Evolutionary conservation across 306 rosid species (phyloP).

Genomic region (Hippophae gyantsensis): DNA sequence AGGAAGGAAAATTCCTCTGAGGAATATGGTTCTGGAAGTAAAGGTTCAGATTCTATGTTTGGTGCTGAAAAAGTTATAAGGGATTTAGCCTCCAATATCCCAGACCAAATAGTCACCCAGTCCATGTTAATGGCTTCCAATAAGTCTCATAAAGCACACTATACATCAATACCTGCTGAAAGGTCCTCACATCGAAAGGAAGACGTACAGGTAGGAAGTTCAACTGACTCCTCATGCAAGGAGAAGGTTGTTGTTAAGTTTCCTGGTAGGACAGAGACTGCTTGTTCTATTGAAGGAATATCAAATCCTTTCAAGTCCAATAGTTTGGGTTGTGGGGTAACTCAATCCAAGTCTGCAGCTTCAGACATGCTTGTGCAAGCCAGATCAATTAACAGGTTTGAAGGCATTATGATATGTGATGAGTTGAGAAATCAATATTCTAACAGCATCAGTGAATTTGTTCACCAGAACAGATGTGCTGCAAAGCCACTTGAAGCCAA

Average conservation of each 20-base stretch:
- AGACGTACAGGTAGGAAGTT: constrained; percentile 19
- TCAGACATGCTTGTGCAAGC: constrained; percentile 14
- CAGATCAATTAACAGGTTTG: constrained; percentile 16
- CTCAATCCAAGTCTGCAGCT: constrained; percentile 8
- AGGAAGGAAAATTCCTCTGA: constrained; percentile 18
- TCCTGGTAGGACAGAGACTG: constrained; percentile 26
- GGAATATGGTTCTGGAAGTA: constrained; percentile 13
- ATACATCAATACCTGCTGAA: constrained; percentile 18
- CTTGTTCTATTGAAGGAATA: constrained; percentile 17
- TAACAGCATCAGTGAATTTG: constrained; percentile 15
- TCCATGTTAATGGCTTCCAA: constrained; percentile 13
- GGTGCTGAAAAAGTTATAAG: constrained; percentile 12
- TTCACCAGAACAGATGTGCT: constrained; percentile 19
- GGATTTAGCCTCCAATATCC: constrained; percentile 13
- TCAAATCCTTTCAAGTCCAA: constrained; percentile 21
- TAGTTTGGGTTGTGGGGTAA: constrained; percentile 19
- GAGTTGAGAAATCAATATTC: constrained; percentile 21
- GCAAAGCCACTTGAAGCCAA: constrained; percentile 22
- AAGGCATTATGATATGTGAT: constrained; percentile 18
- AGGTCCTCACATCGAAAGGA: constrained; percentile 22
- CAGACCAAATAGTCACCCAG: constrained; percentile 10
- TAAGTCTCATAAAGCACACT: constrained; percentile 19
- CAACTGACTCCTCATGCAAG: constrained; percentile 18
- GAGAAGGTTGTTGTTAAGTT: constrained; percentile 19
- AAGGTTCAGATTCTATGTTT: constrained; percentile 9